Base-by-base conservation (phyloP, 345 rosid species). In the Adansonia digitata region DNA sequence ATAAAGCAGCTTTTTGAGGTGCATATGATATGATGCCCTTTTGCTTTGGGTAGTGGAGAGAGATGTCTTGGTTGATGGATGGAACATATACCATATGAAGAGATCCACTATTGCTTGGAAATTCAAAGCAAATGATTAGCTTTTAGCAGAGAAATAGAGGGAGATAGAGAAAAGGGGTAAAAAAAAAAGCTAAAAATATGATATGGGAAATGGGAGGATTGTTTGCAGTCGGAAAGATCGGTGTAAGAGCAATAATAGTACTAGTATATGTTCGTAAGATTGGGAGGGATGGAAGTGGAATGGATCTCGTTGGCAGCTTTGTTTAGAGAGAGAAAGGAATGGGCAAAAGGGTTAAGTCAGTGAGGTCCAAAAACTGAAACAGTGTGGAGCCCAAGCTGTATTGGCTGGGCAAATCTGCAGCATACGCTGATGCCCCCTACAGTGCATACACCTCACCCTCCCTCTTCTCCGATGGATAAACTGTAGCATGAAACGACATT, bases 401-500 rank as follows among this genome's bases (percentile, higher is more conserved):
- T 0, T 79, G 81, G 80, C 77, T 77, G 81, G 81, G 79, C 70
- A 82, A 84, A 80, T 35, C 66, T 79, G 80, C 82, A 81, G 77
- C 84, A 71, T 29, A 73, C 11, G 53, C 76, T 75, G 83, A 55
- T 77, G 80, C 81, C 77, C 65, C 67, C 77, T 29, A 81, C 84
- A 75, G 84, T 79, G 46, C 57, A 57, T 26, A 66, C 55, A 77
- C 78, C 46, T 1, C 13, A 77, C 78, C 46, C 1, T 4, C n/a
- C 67, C 27, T 52, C 72, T 71, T 72, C 80, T 74, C 81, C 73
- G 82, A 75, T 76, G 78, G 81, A 48, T 77, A 7, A 65, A 85
- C 92, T 86, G 88, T 88, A 73, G 76, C 77, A 53, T 78, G 92
- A 88, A 77, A 75, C 74, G 92, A 88, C 90, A 51, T 79, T 63